These are phyloP conservation scores for Sclerotinia nivalis DNA, from an alignment of 2,329 filamentous ascomycete genomes.

Conservation along the genomic window DNA sequence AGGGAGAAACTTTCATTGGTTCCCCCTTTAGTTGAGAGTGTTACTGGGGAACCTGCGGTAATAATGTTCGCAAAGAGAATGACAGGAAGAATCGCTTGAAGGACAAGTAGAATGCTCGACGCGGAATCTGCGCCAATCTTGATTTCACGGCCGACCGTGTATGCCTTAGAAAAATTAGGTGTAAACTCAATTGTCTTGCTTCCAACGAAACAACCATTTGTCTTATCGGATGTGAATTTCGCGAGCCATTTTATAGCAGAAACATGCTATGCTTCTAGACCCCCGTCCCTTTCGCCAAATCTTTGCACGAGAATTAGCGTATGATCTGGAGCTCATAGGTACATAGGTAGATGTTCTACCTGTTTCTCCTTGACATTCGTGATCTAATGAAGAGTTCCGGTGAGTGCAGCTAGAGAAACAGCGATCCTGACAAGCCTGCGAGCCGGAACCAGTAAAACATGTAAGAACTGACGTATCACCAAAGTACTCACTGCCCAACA, in stretches of 20 bases:
- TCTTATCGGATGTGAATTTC: constrained; percentile 52
- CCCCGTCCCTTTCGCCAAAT: constrained; percentile 32
- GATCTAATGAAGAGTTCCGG: constrained; percentile 54
- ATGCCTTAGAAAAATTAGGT: constrained; percentile 37
- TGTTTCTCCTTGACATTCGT: constrained; percentile 57
- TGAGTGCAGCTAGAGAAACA: constrained; percentile 56
- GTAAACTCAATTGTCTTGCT: constrained; percentile 44
- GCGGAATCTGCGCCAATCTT: constrained; percentile 53
- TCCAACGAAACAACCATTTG: constrained; percentile 53
- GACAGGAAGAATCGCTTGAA: constrained; percentile 62
- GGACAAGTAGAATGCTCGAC: constrained; percentile 57
- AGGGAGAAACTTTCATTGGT: constrained; percentile 60
- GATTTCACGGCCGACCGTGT: constrained; percentile 46
- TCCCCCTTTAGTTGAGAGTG: constrained; percentile 56
- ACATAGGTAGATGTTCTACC: constrained; percentile 36
- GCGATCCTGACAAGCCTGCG: constrained; percentile 54
- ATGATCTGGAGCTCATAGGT: neutral
- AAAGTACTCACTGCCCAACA: constrained; percentile 51
- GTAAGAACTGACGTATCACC: neutral
- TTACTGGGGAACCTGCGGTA: constrained; percentile 47
- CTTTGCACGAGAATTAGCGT: neutral
- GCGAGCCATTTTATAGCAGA: constrained; percentile 57
- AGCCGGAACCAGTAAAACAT: neutral
- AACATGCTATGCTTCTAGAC: constrained; percentile 62
- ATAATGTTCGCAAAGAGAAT: constrained; percentile 55